phyloP scores from a whole-genome alignment of 1,284 basidiomycete genomes.

The Marasmius fiardii region DNA sequence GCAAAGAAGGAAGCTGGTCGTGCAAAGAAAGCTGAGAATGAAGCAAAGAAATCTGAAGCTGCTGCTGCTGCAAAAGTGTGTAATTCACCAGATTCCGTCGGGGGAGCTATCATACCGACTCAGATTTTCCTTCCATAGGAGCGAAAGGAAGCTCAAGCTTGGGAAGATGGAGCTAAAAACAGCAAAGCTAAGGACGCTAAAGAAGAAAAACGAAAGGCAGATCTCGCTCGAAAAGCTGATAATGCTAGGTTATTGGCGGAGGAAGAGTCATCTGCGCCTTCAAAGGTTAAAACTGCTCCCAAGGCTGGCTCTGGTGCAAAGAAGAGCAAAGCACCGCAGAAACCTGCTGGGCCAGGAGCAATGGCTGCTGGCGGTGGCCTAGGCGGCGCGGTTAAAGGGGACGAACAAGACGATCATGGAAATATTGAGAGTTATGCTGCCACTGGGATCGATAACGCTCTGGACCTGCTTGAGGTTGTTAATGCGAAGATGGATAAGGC shows the following conservation, averaged over 20 bases:
- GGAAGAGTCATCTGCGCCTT: constrained; percentile 71
- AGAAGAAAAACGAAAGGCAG: constrained; percentile 73
- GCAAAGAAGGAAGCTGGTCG: constrained; percentile 86
- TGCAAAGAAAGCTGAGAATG: constrained; percentile 93
- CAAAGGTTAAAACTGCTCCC: constrained; percentile 63
- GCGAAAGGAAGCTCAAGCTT: constrained; percentile 74
- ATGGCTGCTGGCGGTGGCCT: constrained; percentile 67
- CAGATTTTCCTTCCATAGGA: constrained; percentile 44
- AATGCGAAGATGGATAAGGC: constrained; percentile 93
- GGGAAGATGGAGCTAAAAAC: constrained; percentile 65
- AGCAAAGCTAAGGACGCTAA: constrained; percentile 70
- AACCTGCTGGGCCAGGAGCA: constrained; percentile 74
- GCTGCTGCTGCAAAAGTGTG: constrained; percentile 58
- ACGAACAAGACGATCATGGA: constrained; percentile 35
- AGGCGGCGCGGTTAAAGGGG: constrained; percentile 27
- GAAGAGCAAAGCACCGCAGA: constrained; percentile 21
- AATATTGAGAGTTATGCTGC: constrained; percentile 70
- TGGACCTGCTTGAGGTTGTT: constrained; percentile 88
- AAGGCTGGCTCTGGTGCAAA: constrained; percentile 40
- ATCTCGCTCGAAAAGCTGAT: constrained; percentile 74
- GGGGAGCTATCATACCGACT: constrained; percentile 4
- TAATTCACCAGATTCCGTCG: constrained; percentile 7
- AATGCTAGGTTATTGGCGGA: constrained; percentile 76
- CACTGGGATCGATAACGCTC: constrained; percentile 87
- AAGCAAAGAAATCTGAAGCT: constrained; percentile 69